These are phyloP conservation scores for Cucurbita moschata DNA, from an alignment of 306 rosid species.

Conservation along the genomic window DNA sequence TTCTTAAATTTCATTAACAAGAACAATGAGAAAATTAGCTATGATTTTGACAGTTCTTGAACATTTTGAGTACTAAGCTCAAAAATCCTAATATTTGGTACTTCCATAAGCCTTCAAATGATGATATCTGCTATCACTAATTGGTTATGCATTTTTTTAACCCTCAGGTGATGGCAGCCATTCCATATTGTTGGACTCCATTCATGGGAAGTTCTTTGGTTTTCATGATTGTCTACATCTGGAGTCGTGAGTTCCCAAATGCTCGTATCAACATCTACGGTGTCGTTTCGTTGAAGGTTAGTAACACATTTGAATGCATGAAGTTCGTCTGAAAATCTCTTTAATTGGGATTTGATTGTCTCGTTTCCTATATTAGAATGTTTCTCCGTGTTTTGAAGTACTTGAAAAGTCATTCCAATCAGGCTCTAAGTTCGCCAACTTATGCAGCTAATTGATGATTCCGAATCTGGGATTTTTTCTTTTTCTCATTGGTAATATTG, in stretches of 20 bases:
- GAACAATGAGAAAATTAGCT: neutral
- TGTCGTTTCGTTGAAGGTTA: constrained; percentile 54
- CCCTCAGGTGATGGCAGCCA: constrained; percentile 35
- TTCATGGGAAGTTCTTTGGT: constrained; percentile 53
- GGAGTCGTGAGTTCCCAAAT: constrained; percentile 71
- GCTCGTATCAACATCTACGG: constrained; percentile 46
- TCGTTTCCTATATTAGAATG: neutral
- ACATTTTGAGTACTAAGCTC: neutral
- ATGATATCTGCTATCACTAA: neutral
- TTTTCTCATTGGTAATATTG: neutral
- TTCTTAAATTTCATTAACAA: neutral
- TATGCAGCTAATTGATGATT: neutral
- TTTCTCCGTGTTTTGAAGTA: no score
- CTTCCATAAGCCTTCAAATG: neutral
- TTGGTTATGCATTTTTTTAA: neutral
- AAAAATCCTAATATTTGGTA: neutral
- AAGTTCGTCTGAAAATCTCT: no score
- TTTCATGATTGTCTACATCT: constrained; percentile 53
- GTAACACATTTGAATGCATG: neutral
- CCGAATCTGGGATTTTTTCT: neutral
- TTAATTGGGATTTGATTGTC: neutral
- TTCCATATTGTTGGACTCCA: constrained; percentile 22
- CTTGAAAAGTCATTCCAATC: neutral
- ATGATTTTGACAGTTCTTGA: neutral
- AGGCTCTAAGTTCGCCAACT: neutral